A percentile compares a stretch with the other conserved stretches of the same genome.
phyloP scores from a whole-genome alignment of 352 stramenopile genomes.

The Globisporangium irregulare region DNA sequence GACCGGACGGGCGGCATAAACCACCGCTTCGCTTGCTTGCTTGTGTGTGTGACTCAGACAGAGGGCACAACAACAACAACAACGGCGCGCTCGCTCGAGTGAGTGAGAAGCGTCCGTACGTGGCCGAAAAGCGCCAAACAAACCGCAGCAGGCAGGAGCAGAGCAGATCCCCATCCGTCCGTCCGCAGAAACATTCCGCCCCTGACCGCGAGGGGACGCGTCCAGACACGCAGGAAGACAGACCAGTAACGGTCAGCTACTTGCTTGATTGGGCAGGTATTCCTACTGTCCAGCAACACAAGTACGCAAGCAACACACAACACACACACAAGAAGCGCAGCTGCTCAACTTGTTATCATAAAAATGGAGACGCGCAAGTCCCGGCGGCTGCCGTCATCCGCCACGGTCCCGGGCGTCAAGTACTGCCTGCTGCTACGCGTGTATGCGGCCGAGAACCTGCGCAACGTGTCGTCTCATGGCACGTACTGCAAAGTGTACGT shows the following conservation, averaged over 20 bases:
- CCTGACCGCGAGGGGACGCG: neutral
- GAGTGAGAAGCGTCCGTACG: slow-evolving; percentile 7
- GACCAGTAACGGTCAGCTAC: neutral
- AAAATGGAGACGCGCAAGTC: slow-evolving; percentile 20
- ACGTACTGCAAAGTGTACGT: slow-evolving; percentile 77
- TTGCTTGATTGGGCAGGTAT: neutral
- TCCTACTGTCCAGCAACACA: neutral
- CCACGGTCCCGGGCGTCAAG: neutral
- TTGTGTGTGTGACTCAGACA: slow-evolving; percentile 4
- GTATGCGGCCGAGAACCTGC: slow-evolving; percentile 55
- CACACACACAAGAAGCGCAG: neutral
- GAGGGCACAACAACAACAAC: neutral
- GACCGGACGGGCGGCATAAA: neutral
- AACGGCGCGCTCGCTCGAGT: slow-evolving; percentile 1
- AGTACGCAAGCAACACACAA: neutral
- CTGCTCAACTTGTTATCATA: neutral
- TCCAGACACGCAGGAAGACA: neutral
- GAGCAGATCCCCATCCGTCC: neutral
- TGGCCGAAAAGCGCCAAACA: neutral
- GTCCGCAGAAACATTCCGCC: slow-evolving; percentile 8
- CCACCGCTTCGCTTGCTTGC: neutral
- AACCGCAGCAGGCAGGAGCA: neutral
- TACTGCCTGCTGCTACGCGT: slow-evolving; percentile 63
- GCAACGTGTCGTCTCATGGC: slow-evolving; percentile 62
- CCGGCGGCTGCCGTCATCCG: slow-evolving; percentile 2